Base-by-base conservation (phyloP, 2,329 filamentous ascomycete genomes). In the Claviceps maximensis region DNA sequence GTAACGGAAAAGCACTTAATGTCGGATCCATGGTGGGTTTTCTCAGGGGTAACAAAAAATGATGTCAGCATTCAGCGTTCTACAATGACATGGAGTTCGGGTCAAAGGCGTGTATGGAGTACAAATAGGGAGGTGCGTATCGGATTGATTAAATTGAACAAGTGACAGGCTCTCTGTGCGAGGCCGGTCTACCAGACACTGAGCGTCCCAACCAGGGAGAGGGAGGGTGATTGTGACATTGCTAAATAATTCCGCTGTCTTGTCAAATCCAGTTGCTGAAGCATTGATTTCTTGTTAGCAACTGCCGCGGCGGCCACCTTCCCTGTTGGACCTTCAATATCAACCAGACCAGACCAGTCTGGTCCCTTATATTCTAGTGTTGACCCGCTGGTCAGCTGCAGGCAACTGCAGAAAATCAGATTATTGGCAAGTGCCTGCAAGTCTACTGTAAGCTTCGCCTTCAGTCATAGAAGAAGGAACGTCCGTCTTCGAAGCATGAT, bases 1-100 rank as follows among this genome's bases (percentile, higher is more conserved):
- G 67, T 54, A 76, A 65, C 4, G 73, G 73, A 55, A 74, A 76
- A 41, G 61, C 53, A 33, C 63, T 58, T 6, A 61, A 62, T 33
- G 69, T 70, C 51, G 69, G 60, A 44, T 71, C 63, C 71, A 77
- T 76, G 56, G 50, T 62, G 15, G 17, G 21, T 23, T 27, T 17
- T 42, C 9, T 50, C 10, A 13, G 33, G 46, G 27, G n/a, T 33
- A 19, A 21, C 36, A 42, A 50, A 21, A 17, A 15, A 29, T 21
- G 10, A 38, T 46, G 13, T 10, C 42, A 17, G 23, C 21, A 21
- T 47, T 40, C 17, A 51, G 19, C 10, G 17, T 25, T 29, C n/a
- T 45, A 47, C 27, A 51, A 29, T 19, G 44, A 41, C 25, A 50
- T 44, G 45, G 15, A 33, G 21, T 42, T 48, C 17, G 25, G 21